Evolutionary conservation across 352 stramenopile genomes (phyloP).

Genomic region (Phytopythium sindhum): DNA sequence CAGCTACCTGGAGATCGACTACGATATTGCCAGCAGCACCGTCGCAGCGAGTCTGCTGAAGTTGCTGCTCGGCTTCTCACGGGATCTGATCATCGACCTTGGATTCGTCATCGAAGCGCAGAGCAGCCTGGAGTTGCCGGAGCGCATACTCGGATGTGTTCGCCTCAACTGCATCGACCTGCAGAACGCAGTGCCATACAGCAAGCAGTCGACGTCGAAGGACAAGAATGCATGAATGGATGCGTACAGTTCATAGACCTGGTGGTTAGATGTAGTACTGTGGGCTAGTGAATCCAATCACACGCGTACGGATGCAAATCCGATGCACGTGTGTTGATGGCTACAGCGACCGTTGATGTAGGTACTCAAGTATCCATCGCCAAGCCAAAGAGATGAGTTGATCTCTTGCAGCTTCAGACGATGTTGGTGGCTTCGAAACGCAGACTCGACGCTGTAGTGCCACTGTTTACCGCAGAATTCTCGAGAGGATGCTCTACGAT

Average conservation of each 20-base stretch:
- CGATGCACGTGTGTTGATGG: not conserved
- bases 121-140: constrained; percentile 63
- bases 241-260: not conserved
- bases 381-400: not conserved
- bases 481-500: too few species aligned
- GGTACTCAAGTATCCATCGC: not conserved
- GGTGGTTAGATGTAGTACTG: too few species aligned
- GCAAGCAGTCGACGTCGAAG: constrained; percentile 23
- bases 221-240: not conserved
- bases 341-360: not conserved
- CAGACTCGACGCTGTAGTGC: too few species aligned
- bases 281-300: not conserved
- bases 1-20: constrained; percentile 74
- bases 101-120: constrained; percentile 81
- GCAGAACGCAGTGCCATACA: constrained; percentile 44
- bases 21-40: constrained; percentile 74
- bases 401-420: too few species aligned
- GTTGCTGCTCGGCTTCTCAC: constrained; percentile 61
- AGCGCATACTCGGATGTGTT: constrained; percentile 69
- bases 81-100: constrained; percentile 76
- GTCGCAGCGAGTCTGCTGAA: constrained; percentile 70
- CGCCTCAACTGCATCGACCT: constrained; percentile 66
- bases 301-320: not conserved
- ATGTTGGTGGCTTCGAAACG: too few species aligned
- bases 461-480: too few species aligned